Evolutionary conservation across 2,329 filamentous ascomycete species (phyloP), one percentile per base, ranked within the genome.

Genomic region (Penicillium decumbens): DNA sequence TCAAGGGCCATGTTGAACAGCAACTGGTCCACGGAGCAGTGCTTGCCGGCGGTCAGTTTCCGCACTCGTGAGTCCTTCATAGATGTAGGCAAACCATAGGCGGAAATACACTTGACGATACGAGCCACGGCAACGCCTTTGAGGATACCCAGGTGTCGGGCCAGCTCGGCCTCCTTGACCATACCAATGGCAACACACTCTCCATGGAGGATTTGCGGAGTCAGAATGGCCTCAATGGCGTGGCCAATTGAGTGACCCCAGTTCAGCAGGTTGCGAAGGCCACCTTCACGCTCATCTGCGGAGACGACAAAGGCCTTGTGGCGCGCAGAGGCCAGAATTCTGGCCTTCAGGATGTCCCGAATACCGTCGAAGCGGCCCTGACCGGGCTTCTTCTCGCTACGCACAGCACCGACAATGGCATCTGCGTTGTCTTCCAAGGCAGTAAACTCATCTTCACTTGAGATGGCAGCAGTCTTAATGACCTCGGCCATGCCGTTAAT

Each of bases 401-500:
- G 84, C 50, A 95, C 79, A 7, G 88, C 83, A 23, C 80, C 78
- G 63, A 96, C 79, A 44, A 98, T 90, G 4, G 79, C 73, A 32
- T 85, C 75, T 1, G 91, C 90, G 62, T 93, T 89, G 58, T 87
- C 78, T 68, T 98, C 93, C 15, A 98, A 77, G 10, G 86, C 71
- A 38, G 85, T 80, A 67, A 98, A 98, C 65, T 96, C 92, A 8
- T 78, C 73, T 70, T 95, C 89, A 63, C 95, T 83, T 82, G 92
- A 96, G 61, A 98, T 97, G 46, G 93, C 93, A 3, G 93, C 93
- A 3, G 93, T 98, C 80, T 96, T 96, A 68, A 96, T 81, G 27
- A 98, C 92, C 75, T 98, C 93, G 24, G 92, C 93, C 92, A 98
- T 96, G 53, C 93, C 93, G 69, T 98, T 98, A 72, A 96, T 90